phyloP scores from a whole-genome alignment of 2,329 filamentous ascomycete genomes.

The Penicillium olsonii region DNA sequence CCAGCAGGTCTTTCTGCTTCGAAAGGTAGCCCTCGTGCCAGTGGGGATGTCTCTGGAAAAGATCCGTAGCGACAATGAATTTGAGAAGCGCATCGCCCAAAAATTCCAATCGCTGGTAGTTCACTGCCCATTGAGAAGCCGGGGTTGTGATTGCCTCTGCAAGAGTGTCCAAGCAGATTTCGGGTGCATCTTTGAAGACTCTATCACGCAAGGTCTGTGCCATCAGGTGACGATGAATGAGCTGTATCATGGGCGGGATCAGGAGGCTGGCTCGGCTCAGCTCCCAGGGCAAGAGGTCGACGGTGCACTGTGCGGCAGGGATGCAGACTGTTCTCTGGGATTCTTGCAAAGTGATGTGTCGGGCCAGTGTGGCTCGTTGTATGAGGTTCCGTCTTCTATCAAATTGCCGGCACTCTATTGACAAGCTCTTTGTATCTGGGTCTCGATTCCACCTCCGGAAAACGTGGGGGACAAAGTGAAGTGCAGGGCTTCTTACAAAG shows the following conservation, averaged over 20 bases:
- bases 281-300: constrained; percentile 8
- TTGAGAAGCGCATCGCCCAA: constrained; percentile 5
- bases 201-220: neutral
- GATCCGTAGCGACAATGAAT: neutral
- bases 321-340: neutral
- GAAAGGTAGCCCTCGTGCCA: constrained; percentile 7
- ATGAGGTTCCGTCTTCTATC: constrained; percentile 1
- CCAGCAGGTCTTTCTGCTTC: neutral
- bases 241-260: constrained; percentile 5
- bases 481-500: constrained; percentile 4
- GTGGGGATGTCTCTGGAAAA: neutral
- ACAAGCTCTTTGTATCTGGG: constrained; percentile 1
- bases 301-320: constrained; percentile 1
- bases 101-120: constrained; percentile 5
- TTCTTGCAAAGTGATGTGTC: neutral
- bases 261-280: constrained; percentile 2
- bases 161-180: neutral
- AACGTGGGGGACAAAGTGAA: constrained; percentile 3
- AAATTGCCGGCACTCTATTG: constrained; percentile 5
- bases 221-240: constrained; percentile 1
- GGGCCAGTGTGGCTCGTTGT: neutral
- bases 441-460: constrained; percentile 4
- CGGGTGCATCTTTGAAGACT: neutral
- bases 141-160: constrained; percentile 4
- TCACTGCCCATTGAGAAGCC: constrained; percentile 4